Evolutionary conservation across 1,284 basidiomycete genomes (phyloP), one percentile per base, ranked within the genome.

Genomic region (Ustilago crameri): DNA sequence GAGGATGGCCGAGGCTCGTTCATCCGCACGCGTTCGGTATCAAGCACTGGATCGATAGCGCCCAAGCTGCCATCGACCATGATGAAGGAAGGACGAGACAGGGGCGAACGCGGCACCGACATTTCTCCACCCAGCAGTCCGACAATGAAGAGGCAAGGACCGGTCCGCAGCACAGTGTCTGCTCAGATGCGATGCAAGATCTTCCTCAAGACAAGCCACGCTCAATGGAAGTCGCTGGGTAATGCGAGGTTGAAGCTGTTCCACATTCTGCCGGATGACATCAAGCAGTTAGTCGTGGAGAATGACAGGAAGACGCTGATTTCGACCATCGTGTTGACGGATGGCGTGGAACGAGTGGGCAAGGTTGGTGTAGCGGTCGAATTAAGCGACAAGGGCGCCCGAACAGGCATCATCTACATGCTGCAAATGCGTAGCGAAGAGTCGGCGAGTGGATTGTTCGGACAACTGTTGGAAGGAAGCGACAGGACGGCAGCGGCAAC

Each of bases 141-240:
- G 0, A 53, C 54, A 1, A 23, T n/a, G 17, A 68, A 69, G 54
- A 56, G 56, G 45, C 41, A 54, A 35, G 70, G 65, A 3, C 70
- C 70, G 37, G 54, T 65, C 50, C 60, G 70, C 10, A 65, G 61
- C 61, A 68, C 72, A 8, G 66, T 98, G 49, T 89, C 91, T 4
- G 93, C 92, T n/a, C 90, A 93, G 80, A 97, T 96, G 92, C 95
- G 95, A 83, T 98, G 95, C 88, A 98, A 98, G 84, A 90, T 98
- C 32, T 98, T 98, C 86, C 86, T 96, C 54, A 91, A 98, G 83
- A 93, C 96, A 80, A 90, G 92, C 38, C 95, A 98, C 82, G 90
- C 91, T 23, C 93, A 97, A 83, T 99, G 96, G 96, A 98, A 97
- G 86, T 90, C 92, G 2, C 86, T 98, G 38, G 96, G 96, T 2